Base-by-base conservation (phyloP, 2,329 filamentous ascomycete genomes). In the Penicillium polonicum region DNA sequence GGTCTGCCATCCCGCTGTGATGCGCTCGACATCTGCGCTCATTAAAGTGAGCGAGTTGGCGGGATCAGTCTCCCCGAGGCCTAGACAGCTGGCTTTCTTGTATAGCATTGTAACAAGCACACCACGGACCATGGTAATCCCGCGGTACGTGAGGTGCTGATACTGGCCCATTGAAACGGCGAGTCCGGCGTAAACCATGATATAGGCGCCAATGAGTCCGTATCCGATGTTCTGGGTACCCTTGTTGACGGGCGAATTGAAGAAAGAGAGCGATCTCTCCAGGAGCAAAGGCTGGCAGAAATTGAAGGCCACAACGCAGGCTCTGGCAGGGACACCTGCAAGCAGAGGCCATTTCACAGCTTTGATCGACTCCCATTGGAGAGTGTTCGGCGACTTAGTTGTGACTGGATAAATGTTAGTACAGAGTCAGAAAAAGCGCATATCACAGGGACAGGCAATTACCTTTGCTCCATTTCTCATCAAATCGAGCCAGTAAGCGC, bases 91-190 rank as follows among this genome's bases (percentile, higher is more conserved):
- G 8, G 75, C 70, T 57, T 76, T 77, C n/a, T 76, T 74, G 62
- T 81, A 85, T 2, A 86, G 77, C 61, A 84, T 70, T 0, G 80
- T 78, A n/a, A 80, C 70, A 8, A 81, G 63, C 0, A 70, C 74
- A 10, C 76, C 76, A 36, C 79, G 69, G 9, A 78, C 67, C 71
- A 79, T 76, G 10, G 76, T 78, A 27, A 78, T 74, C 12, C 70
- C 67, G 6, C 78, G 76, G 58, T 79, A 76, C 0, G 75, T 72
- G 13, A 72, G 65, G 63, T 80, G 77, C 44, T 77, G 71, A 48
- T 77, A 77, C 39, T 73, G 72, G 8, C 72, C 73, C 64, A 75
- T 77, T 9, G 70, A 45, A 39, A 42, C 31, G 25, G 19, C 36
- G 33, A 78, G 68, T 10, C 76, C 76, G 17, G 68, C 55, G 58